Evolutionary conservation across 805 yeast genomes (phyloP).

Genomic region (Zygosaccharomyces bailii): DNA sequence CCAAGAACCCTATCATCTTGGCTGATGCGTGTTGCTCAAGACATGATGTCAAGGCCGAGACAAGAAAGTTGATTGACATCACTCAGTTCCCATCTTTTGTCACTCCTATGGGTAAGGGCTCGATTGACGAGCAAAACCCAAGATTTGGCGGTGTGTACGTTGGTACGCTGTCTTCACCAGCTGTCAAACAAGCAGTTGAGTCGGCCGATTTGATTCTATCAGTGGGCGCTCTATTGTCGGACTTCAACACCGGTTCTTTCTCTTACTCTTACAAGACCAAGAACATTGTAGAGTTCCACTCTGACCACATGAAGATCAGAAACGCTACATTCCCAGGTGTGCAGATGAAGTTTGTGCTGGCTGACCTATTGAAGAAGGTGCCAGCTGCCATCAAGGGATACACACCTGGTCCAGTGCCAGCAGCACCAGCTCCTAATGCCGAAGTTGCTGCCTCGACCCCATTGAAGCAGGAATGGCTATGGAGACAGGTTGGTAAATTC

Average conservation of each 20-base stretch:
- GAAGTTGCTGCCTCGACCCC: constrained; percentile 45
- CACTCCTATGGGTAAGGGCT: constrained; percentile 89
- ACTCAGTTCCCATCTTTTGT: constrained; percentile 80
- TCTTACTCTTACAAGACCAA: constrained; percentile 71
- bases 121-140: constrained; percentile 66
- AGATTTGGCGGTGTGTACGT: constrained; percentile 84
- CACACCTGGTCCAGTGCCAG: constrained; percentile 55
- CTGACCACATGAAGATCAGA: constrained; percentile 67
- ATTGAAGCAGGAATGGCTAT: constrained; percentile 63
- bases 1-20: constrained; percentile 68
- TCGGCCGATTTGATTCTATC: constrained; percentile 70
- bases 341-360: constrained; percentile 60
- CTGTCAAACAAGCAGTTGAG: constrained; percentile 69
- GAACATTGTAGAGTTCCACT: constrained; percentile 75
- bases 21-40: constrained; percentile 87
- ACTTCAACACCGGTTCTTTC: constrained; percentile 87
- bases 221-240: constrained; percentile 79
- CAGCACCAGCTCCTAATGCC: constrained; percentile 44
- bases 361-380: constrained; percentile 41
- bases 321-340: constrained; percentile 69
- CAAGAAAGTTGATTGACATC: constrained; percentile 54
- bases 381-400: constrained; percentile 41
- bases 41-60: constrained; percentile 66
- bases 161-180: constrained; percentile 74
- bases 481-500: constrained; percentile 63